Conservation (phyloP, 352 stramenopile species). For the Phytophthora gonapodyides region DNA sequence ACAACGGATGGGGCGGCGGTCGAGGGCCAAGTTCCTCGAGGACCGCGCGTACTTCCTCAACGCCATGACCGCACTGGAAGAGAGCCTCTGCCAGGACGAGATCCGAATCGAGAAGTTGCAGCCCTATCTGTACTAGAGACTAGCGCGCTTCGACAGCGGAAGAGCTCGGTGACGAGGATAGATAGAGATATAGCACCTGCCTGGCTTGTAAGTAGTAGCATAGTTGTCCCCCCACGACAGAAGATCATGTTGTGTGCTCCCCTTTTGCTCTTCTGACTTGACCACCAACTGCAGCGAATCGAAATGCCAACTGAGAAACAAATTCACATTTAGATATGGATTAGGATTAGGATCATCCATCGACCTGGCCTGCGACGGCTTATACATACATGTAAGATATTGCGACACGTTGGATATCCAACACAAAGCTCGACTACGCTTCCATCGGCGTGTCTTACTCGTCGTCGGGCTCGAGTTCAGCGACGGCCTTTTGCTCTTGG, state of each 20-base stretch:
- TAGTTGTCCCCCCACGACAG: conserved; percentile 17
- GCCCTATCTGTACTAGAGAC: conserved; percentile 73
- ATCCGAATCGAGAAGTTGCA: conserved; percentile 76
- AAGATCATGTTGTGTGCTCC: not conserved
- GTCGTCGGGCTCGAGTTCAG: conserved; percentile 10
- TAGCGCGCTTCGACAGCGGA: not conserved
- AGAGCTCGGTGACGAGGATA: conserved; percentile 23
- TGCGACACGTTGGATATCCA: conserved; percentile 20
- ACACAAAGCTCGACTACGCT: conserved; percentile 26
- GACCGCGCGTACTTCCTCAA: conserved; percentile 84
- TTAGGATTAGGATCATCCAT: conserved; percentile 32
- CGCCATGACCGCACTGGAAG: conserved; percentile 77
- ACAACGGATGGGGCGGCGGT: conserved; percentile 70
- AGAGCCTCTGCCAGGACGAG: conserved; percentile 80
- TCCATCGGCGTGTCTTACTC: conserved; percentile 10
- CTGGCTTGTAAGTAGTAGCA: conserved; percentile 38
- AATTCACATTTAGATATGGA: conserved; percentile 26
- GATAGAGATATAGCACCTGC: conserved; percentile 38
- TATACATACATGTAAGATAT: conserved; percentile 32
- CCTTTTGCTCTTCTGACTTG: not conserved
- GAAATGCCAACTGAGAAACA: conserved; percentile 18
- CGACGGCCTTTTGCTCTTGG: conserved; percentile 23
- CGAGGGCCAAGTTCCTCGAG: conserved; percentile 73
- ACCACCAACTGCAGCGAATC: not conserved
- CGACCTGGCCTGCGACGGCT: conserved; percentile 11